phyloP scores from a whole-genome alignment of 129 eudicot species.

The Cynara cardunculus region DNA sequence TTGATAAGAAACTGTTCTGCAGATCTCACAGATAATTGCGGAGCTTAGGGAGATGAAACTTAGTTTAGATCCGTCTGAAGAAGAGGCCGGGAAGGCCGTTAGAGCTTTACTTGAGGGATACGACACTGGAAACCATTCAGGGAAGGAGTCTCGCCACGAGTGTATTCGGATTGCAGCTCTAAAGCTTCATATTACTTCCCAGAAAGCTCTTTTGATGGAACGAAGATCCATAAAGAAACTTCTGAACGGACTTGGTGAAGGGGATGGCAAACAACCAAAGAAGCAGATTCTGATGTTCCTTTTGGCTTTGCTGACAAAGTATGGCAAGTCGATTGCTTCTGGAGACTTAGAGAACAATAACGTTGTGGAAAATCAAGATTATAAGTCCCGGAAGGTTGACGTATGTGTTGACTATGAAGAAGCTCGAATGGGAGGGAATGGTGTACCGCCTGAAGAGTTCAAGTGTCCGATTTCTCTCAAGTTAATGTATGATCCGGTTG shows the following conservation, averaged over 20 bases:
- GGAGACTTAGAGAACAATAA: constrained; percentile 23
- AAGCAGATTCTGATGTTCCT: constrained; percentile 46
- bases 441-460: constrained; percentile 59
- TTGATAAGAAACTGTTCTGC: constrained; percentile 26
- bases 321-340: constrained; percentile 32
- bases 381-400: constrained; percentile 9
- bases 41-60: constrained; percentile 40
- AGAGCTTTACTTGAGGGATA: constrained; percentile 42
- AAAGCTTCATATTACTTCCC: constrained; percentile 60
- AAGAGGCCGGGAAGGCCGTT: constrained; percentile 64
- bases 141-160: constrained; percentile 32
- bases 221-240: constrained; percentile 61
- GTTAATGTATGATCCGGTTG: constrained; percentile 81
- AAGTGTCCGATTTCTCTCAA: constrained; percentile 62
- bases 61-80: constrained; percentile 56
- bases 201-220: constrained; percentile 51
- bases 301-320: constrained; percentile 42
- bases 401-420: constrained; percentile 17
- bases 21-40: constrained; percentile 51
- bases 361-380: constrained; percentile 27
- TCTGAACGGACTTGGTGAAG: constrained; percentile 31
- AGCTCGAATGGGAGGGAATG: constrained; percentile 18
- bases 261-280: constrained; percentile 32
- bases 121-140: constrained; percentile 26
- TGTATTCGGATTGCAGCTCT: constrained; percentile 43